Conservation (phyloP, 1,284 basidiomycete species). For the Phellopilus nigrolimitatus region DNA sequence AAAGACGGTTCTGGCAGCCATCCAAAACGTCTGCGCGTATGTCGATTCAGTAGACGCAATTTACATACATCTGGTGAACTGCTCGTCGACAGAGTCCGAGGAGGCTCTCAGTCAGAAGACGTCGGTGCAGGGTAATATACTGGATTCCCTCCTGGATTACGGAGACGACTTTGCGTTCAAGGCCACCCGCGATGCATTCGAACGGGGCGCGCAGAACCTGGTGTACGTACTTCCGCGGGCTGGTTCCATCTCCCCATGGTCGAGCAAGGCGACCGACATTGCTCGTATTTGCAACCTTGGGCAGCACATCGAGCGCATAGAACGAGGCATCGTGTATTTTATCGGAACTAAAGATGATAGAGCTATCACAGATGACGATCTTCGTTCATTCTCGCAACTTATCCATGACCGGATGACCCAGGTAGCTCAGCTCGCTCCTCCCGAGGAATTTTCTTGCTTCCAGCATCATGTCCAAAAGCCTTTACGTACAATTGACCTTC, state of each 20-base stretch:
- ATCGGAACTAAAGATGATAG: constrained; percentile 47
- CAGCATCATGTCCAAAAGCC: constrained; percentile 61
- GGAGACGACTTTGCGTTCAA: constrained; percentile 71
- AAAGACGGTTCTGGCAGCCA: constrained; percentile 57
- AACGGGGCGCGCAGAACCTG: constrained; percentile 36
- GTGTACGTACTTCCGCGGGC: constrained; percentile 77
- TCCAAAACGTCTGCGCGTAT: constrained; percentile 51
- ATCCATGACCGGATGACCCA: constrained; percentile 98
- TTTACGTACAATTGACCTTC: constrained; percentile 68
- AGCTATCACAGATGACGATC: constrained; percentile 37
- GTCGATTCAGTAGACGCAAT: constrained; percentile 76
- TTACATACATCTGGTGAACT: constrained; percentile 84
- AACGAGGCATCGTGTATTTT: constrained; percentile 77
- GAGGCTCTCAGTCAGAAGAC: constrained; percentile 41
- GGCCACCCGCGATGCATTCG: constrained; percentile 40
- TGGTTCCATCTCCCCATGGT: constrained; percentile 90
- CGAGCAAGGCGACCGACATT: constrained; percentile 96
- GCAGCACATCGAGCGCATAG: constrained; percentile 69
- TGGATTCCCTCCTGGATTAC: constrained; percentile 81
- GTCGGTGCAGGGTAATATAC: constrained; percentile 48
- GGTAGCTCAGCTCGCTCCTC: constrained; percentile 53
- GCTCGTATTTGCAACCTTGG: constrained; percentile 81
- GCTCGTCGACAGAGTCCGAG: constrained; percentile 44
- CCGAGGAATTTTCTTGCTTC: constrained; percentile 66
- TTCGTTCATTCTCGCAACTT: constrained; percentile 55